Base-by-base conservation (phyloP, 352 stramenopile genomes). In the Phytopythium montanum region DNA sequence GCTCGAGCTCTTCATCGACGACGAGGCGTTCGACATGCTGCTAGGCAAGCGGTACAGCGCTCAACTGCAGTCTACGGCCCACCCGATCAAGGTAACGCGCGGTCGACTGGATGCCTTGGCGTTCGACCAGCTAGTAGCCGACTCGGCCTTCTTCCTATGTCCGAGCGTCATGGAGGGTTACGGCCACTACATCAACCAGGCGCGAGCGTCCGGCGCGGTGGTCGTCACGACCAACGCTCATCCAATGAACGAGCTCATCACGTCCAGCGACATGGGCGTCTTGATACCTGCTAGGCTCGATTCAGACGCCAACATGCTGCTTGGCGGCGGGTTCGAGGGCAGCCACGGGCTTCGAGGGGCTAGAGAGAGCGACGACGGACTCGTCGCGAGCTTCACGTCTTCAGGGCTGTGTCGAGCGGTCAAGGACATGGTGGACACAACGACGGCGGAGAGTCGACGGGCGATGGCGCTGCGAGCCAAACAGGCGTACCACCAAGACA, bases 121-220 rank as follows among this genome's bases (percentile, higher is more conserved):
- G 29, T 89, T 84, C 51, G 69, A 75, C 23, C 69, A 76, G 25
- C 19, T 77, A 5, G 67, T 85, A 26, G 67, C 73, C 1, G 67
- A 87, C 31, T 56, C 72, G 5, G 45, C 66, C 13, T 79, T 75
- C 45, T 72, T 87, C 46, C 61, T 89, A 41, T 89, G 79, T 34
- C 60, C 79, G 46, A 89, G 79, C 50, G 34, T 63, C 13, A 77
- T 73, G 65, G 79, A 89, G 66, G 79, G 79, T n/a, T 89, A 84
- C 54, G 79, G 77, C 34, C 77, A 87, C 64, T 87, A 87, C 63
- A 85, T 87, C 53, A 87, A 87, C 64, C 77, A 87, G 41, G 77
- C 73, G 31, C 66, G 75, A 0, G 77, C 77, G 5, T 65, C 73
- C 5, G 69, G 75, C 19, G 73, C 62, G 2, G 52, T 85, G 9